Evolutionary conservation across 805 yeast genomes (phyloP).

Genomic region (Cyberlindnera mississippiensis): DNA sequence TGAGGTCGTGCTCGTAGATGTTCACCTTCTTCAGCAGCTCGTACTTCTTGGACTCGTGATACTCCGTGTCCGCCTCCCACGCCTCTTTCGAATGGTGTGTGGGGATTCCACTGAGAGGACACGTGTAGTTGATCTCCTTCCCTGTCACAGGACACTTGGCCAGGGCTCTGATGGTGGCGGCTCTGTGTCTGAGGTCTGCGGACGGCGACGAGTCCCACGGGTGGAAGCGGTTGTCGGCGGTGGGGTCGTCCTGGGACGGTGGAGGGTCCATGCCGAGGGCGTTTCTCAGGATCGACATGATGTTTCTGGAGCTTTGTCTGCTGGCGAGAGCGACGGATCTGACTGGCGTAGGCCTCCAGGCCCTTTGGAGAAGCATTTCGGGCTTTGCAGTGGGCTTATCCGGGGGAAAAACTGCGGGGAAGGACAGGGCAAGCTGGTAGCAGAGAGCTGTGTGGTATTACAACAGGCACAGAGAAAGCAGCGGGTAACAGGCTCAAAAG

Average conservation of each 20-base stretch:
- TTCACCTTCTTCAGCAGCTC: conserved; percentile 82
- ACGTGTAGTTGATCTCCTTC: conserved; percentile 73
- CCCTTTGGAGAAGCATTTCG: conserved; percentile 6
- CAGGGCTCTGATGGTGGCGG: conserved; percentile 81
- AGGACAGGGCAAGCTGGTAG: not conserved
- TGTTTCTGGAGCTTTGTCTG: conserved; percentile 12
- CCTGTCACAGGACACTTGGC: conserved; percentile 91
- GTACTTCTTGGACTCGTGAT: conserved; percentile 63
- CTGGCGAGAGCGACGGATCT: conserved; percentile 1
- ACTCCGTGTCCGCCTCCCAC: conserved; percentile 76
- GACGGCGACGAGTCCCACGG: conserved; percentile 93
- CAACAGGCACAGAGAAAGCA: not conserved
- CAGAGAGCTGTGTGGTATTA: too few species aligned
- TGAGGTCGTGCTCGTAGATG: conserved; percentile 88
- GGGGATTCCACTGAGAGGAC: conserved; percentile 94
- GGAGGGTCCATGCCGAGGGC: conserved; percentile 61
- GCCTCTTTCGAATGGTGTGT: conserved; percentile 90
- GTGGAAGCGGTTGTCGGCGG: conserved; percentile 69
- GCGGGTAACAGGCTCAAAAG: not conserved
- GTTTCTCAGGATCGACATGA: conserved; percentile 39
- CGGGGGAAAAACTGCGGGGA: not conserved
- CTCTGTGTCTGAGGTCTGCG: conserved; percentile 82
- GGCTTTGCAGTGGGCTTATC: not conserved
- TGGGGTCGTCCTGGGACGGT: conserved; percentile 61
- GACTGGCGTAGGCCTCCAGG: conserved; percentile 5